Conservation (phyloP, 1,284 basidiomycete species). For the Porodaedalea pini region DNA sequence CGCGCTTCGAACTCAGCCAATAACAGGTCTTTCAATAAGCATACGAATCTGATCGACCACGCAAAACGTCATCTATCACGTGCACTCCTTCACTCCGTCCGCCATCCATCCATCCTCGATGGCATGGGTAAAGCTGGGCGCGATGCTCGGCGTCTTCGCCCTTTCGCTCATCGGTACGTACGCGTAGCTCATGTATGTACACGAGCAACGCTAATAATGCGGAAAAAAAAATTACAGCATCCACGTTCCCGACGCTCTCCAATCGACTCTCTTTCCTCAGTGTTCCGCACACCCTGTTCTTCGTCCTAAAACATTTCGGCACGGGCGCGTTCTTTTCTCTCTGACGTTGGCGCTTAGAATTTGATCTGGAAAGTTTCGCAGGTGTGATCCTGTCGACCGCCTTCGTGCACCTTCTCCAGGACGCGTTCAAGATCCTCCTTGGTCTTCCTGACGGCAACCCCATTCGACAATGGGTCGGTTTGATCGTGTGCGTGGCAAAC, state of each 20-base stretch:
- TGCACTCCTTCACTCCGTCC: not conserved
- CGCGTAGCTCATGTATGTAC: not conserved
- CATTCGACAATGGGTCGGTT: conserved; percentile 55
- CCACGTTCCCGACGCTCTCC: conserved; percentile 64
- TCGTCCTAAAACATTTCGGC: conserved; percentile 78
- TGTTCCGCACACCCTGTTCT: conserved; percentile 66
- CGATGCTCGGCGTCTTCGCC: conserved; percentile 39
- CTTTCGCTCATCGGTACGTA: conserved; percentile 41
- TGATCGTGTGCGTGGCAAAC: conserved; percentile 58
- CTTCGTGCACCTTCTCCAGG: conserved; percentile 73
- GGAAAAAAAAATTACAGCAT: conserved; percentile 40
- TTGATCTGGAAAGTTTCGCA: conserved; percentile 25
- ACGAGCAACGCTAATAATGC: not conserved
- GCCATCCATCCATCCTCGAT: not conserved
- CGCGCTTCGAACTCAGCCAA: too few relatives aligned
- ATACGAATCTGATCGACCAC: too few relatives aligned
- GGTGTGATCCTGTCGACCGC: conserved; percentile 77
- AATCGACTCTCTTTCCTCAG: conserved; percentile 48
- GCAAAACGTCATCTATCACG: conserved; percentile 30
- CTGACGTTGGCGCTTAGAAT: not conserved
- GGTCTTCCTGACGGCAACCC: conserved; percentile 44
- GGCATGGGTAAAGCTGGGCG: conserved; percentile 23
- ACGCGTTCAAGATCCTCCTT: conserved; percentile 61
- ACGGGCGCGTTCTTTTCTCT: conserved; percentile 45
- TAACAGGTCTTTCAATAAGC: too few relatives aligned